phyloP scores from a whole-genome alignment of 1,284 basidiomycete species.

The Trichosporon sp. region DNA sequence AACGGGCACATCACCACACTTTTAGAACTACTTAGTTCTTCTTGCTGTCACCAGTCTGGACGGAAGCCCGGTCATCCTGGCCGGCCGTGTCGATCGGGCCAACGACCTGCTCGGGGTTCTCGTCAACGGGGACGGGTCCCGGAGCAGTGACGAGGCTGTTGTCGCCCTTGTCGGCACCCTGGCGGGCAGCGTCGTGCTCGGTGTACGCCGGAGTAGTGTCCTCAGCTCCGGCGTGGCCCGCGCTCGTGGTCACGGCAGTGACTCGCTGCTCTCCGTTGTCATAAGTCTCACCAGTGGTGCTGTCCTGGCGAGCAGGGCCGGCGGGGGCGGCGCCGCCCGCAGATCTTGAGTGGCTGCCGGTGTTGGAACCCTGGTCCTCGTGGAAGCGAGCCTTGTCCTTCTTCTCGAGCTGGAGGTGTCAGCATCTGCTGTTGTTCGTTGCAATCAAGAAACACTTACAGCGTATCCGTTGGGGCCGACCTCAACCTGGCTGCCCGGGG shows the following conservation, averaged over 20 bases:
- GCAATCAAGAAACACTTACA: slow-evolving; percentile 51
- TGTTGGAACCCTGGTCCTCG: slow-evolving; percentile 3
- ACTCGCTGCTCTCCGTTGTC: slow-evolving; percentile 1
- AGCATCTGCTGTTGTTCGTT: too few relatives aligned
- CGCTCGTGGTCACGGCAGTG: background rate
- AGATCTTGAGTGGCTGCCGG: background rate
- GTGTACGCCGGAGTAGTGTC: slow-evolving; percentile 4
- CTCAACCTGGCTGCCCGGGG: slow-evolving; percentile 46
- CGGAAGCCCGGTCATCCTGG: background rate
- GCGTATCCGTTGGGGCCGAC: slow-evolving; percentile 64
- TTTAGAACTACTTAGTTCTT: background rate
- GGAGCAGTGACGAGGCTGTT: background rate
- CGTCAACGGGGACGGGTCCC: background rate
- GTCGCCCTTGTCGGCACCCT: background rate
- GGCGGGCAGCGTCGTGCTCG: background rate
- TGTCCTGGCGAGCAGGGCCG: slow-evolving; percentile 1
- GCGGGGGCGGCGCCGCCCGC: slow-evolving; percentile 14
- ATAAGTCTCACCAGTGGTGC: slow-evolving; percentile 4
- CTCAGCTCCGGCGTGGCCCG: background rate
- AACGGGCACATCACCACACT: background rate
- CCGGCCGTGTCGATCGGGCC: background rate
- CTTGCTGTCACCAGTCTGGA: background rate
- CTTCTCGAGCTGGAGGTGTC: slow-evolving; percentile 42
- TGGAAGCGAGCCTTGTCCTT: slow-evolving; percentile 33
- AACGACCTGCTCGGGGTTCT: slow-evolving; percentile 55